Evolutionary conservation across 2,329 filamentous ascomycete genomes (phyloP), one percentile per base, ranked within the genome.

Genomic region (Venturia effusa): DNA sequence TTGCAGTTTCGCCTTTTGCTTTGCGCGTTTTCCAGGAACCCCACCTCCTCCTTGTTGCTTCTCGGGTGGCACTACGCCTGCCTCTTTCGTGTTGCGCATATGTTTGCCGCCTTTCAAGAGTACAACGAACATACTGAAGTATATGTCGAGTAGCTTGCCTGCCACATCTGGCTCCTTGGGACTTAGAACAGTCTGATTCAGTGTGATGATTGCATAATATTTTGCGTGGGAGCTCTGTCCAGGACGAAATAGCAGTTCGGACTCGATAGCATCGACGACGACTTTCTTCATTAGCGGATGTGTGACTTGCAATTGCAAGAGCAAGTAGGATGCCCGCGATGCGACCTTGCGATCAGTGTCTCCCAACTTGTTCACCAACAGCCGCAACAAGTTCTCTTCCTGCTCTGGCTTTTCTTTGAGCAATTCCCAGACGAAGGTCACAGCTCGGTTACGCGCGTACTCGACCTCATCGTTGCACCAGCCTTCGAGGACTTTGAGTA

Each of bases 401-500:
- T 99, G 94, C 75, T 99, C 94, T 0, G 94, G 93, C 77, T 96
- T 99, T 74, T 96, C 92, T 74, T 91, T 94, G 66, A 99, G 79
- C 45, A 99, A 80, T 67, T 93, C 92, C 73, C 88, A 97, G 43
- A 97, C 88, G 70, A 96, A 96, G 68, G 92, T 94, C 55, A 99
- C 83, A 3, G 93, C 89, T 68, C 90, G 87, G 60, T 88, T 89
- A 66, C 95, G 87, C 48, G 95, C 92, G 75, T 93, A 97, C 72
- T 95, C 90, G 63, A 99, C 89, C 77, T 97, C 94, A 70, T 99
- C 94, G 64, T 89, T 90, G 74, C 90, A 96, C 90, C 94, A 97
- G 15, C 85, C 83, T 74, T 99, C 94, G 19, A 99, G 81, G 55
- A 95, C 84, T 75, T 96, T 93, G 64, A 99, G 83, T 68, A 97